These are phyloP conservation scores for Lotmaria passim DNA, from an alignment of 208 protist genomes.

Conservation along the genomic window DNA sequence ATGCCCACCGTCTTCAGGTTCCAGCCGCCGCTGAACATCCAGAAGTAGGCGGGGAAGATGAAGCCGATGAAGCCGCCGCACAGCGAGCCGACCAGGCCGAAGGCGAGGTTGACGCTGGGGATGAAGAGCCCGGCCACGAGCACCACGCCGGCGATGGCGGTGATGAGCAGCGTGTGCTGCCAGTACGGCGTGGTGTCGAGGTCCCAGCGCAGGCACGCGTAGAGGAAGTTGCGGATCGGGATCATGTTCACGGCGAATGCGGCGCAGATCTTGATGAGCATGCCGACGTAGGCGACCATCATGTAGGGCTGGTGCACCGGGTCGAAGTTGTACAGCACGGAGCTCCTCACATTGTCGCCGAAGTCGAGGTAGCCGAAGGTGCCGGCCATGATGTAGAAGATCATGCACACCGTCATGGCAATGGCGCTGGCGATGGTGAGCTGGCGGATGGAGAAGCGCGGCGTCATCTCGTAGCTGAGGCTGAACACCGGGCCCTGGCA, in stretches of 20 bases:
- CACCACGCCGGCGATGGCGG: slow-evolving; percentile 32
- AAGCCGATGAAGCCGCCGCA: slow-evolving; percentile 75
- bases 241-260: slow-evolving; percentile 65
- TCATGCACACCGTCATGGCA: slow-evolving; percentile 60
- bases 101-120: slow-evolving; percentile 69
- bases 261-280: slow-evolving; percentile 67
- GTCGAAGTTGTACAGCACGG: slow-evolving; percentile 64
- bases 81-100: slow-evolving; percentile 69
- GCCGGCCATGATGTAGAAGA: slow-evolving; percentile 69
- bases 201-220: slow-evolving; percentile 52
- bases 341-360: slow-evolving; percentile 40
- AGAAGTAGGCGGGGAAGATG: slow-evolving; percentile 75
- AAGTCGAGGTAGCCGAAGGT: slow-evolving; percentile 84
- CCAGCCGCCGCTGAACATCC: slow-evolving; percentile 69
- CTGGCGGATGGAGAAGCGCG: slow-evolving; percentile 32
- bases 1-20: slow-evolving; percentile 46
- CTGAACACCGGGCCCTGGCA: slow-evolving; percentile 71
- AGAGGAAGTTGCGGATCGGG: slow-evolving; percentile 60
- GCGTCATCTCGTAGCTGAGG: slow-evolving; percentile 44
- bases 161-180: slow-evolving; percentile 52
- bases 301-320: slow-evolving; percentile 59
- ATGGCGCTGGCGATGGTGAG: slow-evolving; percentile 57
- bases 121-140: slow-evolving; percentile 73
- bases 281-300: slow-evolving; percentile 68
- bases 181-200: slow-evolving; percentile 63